These are phyloP conservation scores for Nymphaea colorata DNA, from an alignment of 164 flowering plant species.

Conservation along the genomic window DNA sequence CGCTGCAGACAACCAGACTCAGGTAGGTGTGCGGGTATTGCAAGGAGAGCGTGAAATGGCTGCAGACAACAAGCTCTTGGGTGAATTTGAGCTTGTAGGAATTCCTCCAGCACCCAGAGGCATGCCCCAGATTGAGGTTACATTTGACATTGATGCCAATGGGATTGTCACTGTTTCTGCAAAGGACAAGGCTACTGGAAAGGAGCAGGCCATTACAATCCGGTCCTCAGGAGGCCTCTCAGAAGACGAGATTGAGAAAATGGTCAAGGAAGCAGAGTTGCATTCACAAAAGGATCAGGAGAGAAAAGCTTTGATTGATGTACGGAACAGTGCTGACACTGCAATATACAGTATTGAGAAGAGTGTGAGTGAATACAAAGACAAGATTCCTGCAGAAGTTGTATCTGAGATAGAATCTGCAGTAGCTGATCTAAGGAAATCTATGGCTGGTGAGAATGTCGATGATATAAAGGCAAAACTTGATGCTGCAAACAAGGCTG, in stretches of 20 bases:
- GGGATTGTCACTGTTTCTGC: slow-evolving; percentile 24
- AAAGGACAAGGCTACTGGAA: slow-evolving; percentile 37
- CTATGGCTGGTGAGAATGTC: slow-evolving; percentile 23
- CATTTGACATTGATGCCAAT: slow-evolving; percentile 45
- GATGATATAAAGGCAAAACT: slow-evolving; percentile 42
- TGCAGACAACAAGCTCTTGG: slow-evolving; percentile 37
- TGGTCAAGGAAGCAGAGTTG: slow-evolving; percentile 44
- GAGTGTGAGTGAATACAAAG: slow-evolving; percentile 39
- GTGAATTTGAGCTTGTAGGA: slow-evolving; percentile 45
- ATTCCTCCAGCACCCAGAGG: slow-evolving; percentile 55
- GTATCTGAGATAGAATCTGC: slow-evolving; percentile 32
- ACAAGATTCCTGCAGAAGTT: slow-evolving; percentile 35
- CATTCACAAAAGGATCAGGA: slow-evolving; percentile 42
- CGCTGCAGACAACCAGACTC: slow-evolving; percentile 54
- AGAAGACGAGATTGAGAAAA: slow-evolving; percentile 41
- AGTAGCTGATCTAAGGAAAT: slow-evolving; percentile 25
- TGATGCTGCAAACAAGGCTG: slow-evolving; percentile 42
- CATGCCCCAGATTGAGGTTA: slow-evolving; percentile 45
- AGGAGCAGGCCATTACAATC: slow-evolving; percentile 47
- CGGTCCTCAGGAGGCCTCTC: slow-evolving; percentile 46
- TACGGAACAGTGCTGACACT: slow-evolving; percentile 37
- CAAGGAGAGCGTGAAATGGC: slow-evolving; percentile 60
- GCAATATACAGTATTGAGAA: slow-evolving; percentile 43
- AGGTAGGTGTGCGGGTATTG: slow-evolving; percentile 40
- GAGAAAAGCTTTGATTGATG: slow-evolving; percentile 32